These are phyloP conservation scores for Stagonosporopsis cucurbitacearum DNA, from an alignment of 2,329 filamentous ascomycete species.

Conservation along the genomic window DNA sequence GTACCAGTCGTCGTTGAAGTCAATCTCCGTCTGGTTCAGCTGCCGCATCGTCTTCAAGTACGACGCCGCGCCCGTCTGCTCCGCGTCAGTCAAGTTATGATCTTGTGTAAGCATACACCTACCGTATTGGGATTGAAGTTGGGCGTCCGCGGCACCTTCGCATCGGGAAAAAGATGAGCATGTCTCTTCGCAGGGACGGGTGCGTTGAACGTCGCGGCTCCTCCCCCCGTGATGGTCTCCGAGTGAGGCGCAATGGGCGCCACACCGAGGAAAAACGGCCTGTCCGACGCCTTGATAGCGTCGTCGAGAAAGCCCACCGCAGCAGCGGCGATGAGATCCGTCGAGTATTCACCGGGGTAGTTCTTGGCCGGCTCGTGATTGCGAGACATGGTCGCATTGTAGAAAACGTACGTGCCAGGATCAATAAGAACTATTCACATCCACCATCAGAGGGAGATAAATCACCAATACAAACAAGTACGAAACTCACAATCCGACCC, in stretches of 20 bases:
- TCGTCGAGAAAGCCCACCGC: conserved; percentile 67
- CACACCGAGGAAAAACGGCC: conserved; percentile 72
- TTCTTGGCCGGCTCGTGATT: conserved; percentile 64
- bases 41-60: conserved; percentile 34
- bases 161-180: conserved; percentile 65
- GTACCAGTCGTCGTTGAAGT: conserved; percentile 62
- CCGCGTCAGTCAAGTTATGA: not conserved
- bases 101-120: not conserved
- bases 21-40: conserved; percentile 56
- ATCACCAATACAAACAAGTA: not conserved
- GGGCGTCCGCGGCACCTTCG: conserved; percentile 64
- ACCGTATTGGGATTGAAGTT: conserved; percentile 70
- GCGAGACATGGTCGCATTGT: conserved; percentile 68
- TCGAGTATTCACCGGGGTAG: conserved; percentile 62
- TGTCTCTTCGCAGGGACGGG: conserved; percentile 68
- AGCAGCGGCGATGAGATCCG: conserved; percentile 66
- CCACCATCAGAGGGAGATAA: not conserved
- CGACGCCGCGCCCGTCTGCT: conserved; percentile 25
- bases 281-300: conserved; percentile 56
- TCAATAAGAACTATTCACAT: conserved; percentile 58
- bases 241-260: conserved; percentile 71
- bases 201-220: conserved; percentile 52
- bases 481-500: conserved; percentile 51
- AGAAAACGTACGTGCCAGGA: conserved; percentile 71
- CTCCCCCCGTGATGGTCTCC: conserved; percentile 24